Conservation (phyloP, 1,284 basidiomycete species). For the Thelephora terrestris region DNA sequence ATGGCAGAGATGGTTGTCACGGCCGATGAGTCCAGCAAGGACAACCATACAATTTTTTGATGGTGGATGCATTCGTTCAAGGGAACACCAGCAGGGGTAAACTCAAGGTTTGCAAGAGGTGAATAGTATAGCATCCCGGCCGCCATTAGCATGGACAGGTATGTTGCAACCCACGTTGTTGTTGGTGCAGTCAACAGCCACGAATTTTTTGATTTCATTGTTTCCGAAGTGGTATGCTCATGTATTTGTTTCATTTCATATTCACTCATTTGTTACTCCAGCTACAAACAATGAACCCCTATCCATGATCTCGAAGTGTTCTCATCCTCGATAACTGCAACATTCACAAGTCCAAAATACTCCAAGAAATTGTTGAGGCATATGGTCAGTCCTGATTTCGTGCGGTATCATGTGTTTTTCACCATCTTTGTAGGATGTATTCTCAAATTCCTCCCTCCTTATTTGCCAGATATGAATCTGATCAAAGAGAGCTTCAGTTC, state of each 20-base stretch:
- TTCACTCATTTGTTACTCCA: constrained; percentile 4
- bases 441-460: constrained; percentile 21
- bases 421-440: constrained; percentile 9
- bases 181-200: constrained; percentile 14
- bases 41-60: constrained; percentile 17
- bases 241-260: not conserved
- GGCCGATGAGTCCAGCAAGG: constrained; percentile 23
- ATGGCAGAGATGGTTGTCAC: constrained; percentile 17
- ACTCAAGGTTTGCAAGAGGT: constrained; percentile 6
- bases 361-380: constrained; percentile 14
- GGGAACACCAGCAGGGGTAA: constrained; percentile 5
- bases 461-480: constrained; percentile 24
- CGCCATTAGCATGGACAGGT: constrained; percentile 19
- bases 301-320: constrained; percentile 18
- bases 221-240: constrained; percentile 1
- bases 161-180: constrained; percentile 17
- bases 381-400: too few species aligned
- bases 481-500: constrained; percentile 23
- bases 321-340: constrained; percentile 22
- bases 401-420: too few species aligned
- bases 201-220: constrained; percentile 10
- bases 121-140: constrained; percentile 18
- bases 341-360: constrained; percentile 18
- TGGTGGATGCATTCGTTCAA: constrained; percentile 16
- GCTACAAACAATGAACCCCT: constrained; percentile 19